Base-by-base conservation (phyloP, 805 yeast species). In the Ogataea neopini region DNA sequence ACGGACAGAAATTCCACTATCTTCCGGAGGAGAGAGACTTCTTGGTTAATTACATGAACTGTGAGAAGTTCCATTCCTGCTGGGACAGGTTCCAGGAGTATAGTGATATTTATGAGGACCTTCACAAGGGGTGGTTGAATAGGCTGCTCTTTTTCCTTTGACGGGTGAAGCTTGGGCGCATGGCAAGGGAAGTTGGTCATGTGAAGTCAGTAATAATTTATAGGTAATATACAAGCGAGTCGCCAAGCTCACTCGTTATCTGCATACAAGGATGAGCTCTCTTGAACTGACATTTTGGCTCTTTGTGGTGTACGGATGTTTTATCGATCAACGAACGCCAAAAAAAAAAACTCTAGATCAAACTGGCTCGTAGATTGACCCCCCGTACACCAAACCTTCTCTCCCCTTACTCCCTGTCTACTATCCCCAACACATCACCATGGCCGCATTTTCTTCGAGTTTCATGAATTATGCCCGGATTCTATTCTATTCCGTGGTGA, bases 81-180 rank as follows among this genome's bases (percentile, higher is more conserved):
- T 70, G 71, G 72, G 70, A 69, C 45, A 65, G 72, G 47, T 70
- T 71, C 62, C 68, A 65, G 47, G 64, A 63, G 45, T 70, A 58
- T 56, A 66, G 62, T 39, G 49, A 59, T 34, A 30, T 69, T 29
- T 66, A 68, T 49, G 59, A 57, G 34, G 52, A 61, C 9, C 44
- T 69, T 28, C 73, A 69, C 49, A 63, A 57, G 37, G 54, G 53
- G 13, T 69, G 73, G 72, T 54, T 53, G 18, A 40, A 52, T 15
- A 62, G 45, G 36, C 43, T 62, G 23, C 52, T 61, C 33, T 44
- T 43, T 34, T 45, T 47, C 28, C 45, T n/a, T n/a, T n/a, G n/a
- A n/a, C n/a, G n/a, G n/a, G n/a, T n/a, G n/a, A n/a, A n/a, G n/a
- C n/a, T n/a, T n/a, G n/a, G n/a, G n/a, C n/a, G n/a, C n/a, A n/a